phyloP scores from a whole-genome alignment of 345 rosid species.

The Hypericum androsaemum region DNA sequence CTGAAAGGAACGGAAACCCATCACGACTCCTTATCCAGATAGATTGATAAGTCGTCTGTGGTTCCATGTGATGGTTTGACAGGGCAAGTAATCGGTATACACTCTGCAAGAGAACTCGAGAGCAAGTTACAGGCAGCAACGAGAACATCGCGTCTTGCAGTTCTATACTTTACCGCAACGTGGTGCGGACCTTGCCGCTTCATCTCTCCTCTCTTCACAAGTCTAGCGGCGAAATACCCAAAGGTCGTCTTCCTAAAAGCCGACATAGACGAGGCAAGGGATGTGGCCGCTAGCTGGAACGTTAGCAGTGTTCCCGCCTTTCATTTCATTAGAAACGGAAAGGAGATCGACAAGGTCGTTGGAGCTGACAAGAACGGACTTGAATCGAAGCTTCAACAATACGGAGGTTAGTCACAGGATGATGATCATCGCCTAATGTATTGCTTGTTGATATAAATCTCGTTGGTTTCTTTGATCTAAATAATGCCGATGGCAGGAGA shows the following conservation, averaged over 20 bases:
- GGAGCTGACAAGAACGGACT: conserved; percentile 77
- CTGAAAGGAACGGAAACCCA: no score
- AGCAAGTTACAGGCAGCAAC: conserved; percentile 54
- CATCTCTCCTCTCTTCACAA: conserved; percentile 72
- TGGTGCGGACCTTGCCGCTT: conserved; percentile 95
- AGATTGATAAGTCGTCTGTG: not conserved
- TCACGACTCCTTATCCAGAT: no score
- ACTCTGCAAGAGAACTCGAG: conserved; percentile 55
- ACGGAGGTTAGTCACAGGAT: conserved; percentile 26
- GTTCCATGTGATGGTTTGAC: conserved; percentile 10
- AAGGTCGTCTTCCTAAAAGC: conserved; percentile 74
- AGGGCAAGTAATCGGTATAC: conserved; percentile 75
- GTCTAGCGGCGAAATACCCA: conserved; percentile 54
- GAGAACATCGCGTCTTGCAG: conserved; percentile 56
- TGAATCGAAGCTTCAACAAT: conserved; percentile 55
- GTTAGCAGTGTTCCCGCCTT: conserved; percentile 71
- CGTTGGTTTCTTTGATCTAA: not conserved
- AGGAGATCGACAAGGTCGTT: conserved; percentile 73
- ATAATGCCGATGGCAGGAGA: not conserved
- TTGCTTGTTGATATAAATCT: no score
- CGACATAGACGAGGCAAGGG: conserved; percentile 55
- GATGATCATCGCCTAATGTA: not conserved
- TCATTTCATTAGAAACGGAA: conserved; percentile 60
- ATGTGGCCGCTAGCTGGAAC: conserved; percentile 56
- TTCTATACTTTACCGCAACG: conserved; percentile 80